Evolutionary conservation across 768 basidiomycete genomes (phyloP), one percentile per base, ranked within the genome.

Genomic region (Mrakia gelida): DNA sequence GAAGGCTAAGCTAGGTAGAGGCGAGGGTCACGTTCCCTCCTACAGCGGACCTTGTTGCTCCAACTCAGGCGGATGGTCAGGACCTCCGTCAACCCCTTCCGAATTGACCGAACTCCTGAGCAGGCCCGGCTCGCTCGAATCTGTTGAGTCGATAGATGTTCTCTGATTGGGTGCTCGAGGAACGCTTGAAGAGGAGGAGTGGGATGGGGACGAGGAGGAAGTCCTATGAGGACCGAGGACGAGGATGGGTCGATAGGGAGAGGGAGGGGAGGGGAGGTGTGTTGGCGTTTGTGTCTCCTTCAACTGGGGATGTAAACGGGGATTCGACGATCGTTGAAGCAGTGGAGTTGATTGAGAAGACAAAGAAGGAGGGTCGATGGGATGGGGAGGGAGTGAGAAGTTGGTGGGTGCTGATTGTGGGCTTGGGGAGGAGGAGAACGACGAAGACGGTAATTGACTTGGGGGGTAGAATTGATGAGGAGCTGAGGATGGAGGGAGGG

Each of bases 321-420:
- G 75, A 75, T 34, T 75, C 75, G 62, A 75, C 52, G 75, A 75
- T 75, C 13, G 75, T 75, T 8, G 11, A 16, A 1, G 75, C 65
- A 28, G 75, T 75, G 43, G 49, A 65, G 38, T 38, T 68, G n/a
- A 63, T 49, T 0, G 75, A 63, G 75, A 52, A 75, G 30, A 62
- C 49, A 8, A 67, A n/a, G 13, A 75, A 49, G 45, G 65, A 75
- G 13, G 75, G 75, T 11, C 75, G 75, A 21, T 65, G 49, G 4
- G 62, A 49, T 2, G 63, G 18, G 23, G 43, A 43, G 13, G 63
- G 49, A 23, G 75, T 34, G 9, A 65, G 75, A 1, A 70, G 34
- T 30, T 34, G 0, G 67, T 41, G 15, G 67, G 67, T 13, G 38
- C 6, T 5, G 67, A 43, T 70, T 70, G 16, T 23, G 67, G 26